Conservation (phyloP, 1,139 yeast species). For the Zygoascus hellenicus region DNA sequence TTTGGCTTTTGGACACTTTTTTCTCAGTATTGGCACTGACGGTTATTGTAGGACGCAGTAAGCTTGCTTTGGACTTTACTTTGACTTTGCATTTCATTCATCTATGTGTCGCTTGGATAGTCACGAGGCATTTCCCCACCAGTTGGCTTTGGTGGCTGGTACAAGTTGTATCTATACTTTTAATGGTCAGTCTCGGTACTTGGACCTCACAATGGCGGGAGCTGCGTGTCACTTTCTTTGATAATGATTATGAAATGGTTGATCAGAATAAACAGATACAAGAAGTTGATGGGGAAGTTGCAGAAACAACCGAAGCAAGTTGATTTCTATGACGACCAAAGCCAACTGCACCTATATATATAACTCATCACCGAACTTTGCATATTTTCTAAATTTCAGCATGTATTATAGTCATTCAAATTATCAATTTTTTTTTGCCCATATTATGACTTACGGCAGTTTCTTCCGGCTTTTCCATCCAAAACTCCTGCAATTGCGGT, state of each 20-base stretch:
- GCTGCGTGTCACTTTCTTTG: conserved; percentile 80
- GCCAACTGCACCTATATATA: neutral
- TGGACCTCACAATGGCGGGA: conserved; percentile 88
- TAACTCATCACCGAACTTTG: no score
- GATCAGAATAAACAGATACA: neutral
- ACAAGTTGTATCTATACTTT: conserved; percentile 59
- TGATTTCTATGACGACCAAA: neutral
- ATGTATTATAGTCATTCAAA: no score
- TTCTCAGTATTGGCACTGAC: conserved; percentile 69
- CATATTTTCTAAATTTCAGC: no score
- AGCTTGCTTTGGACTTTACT: conserved; percentile 94
- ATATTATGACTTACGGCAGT: no score
- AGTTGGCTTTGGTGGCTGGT: conserved; percentile 80
- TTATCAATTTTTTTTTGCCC: no score
- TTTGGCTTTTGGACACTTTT: conserved; percentile 75
- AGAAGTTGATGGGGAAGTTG: neutral
- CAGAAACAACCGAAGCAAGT: neutral
- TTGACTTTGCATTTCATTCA: conserved; percentile 80
- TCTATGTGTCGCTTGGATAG: conserved; percentile 61
- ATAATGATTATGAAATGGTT: conserved; percentile 38
- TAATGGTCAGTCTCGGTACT: conserved; percentile 75
- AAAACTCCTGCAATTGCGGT: no score
- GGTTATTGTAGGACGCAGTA: conserved; percentile 82
- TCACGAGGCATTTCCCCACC: conserved; percentile 60
- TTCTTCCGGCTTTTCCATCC: no score